Percentiles rank a stretch among this genome's conserved stretches.
Conservation (phyloP, 306 rosid genomes). For the Quercus robur region DNA sequence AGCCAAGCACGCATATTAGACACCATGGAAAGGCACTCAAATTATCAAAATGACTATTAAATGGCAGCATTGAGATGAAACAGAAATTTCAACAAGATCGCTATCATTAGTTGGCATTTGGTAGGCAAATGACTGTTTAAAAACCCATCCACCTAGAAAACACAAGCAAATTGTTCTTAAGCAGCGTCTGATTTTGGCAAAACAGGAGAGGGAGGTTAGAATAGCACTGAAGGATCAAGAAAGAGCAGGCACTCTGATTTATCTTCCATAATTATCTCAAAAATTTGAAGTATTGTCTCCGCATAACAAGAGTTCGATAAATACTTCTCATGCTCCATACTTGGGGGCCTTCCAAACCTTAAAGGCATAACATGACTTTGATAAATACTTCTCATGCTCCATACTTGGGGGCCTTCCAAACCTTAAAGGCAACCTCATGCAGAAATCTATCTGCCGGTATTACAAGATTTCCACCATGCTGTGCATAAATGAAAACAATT, state of each 20-base stretch:
- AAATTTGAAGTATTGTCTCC: neutral
- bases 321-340: conserved; percentile 71
- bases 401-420: conserved; percentile 97
- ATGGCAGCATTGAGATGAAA: neutral
- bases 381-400: conserved; percentile 59
- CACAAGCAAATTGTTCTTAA: neutral
- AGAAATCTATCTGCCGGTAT: conserved; percentile 95
- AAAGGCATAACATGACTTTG: conserved; percentile 42
- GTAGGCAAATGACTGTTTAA: neutral
- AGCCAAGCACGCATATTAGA: no score
- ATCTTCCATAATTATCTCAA: neutral
- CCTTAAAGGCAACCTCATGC: conserved; percentile 92
- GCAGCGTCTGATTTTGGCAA: neutral
- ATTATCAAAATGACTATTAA: neutral
- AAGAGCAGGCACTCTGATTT: neutral
- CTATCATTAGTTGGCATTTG: neutral
- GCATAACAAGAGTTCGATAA: neutral
- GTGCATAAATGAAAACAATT: conserved; percentile 22
- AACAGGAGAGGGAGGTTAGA: neutral
- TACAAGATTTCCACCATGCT: conserved; percentile 75
- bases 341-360: conserved; percentile 98
- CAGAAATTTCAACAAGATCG: neutral
- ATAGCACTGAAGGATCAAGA: neutral
- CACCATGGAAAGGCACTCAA: neutral
- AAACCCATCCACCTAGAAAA: neutral